Evolutionary conservation across 179 eudicot species (phyloP), one percentile per base, ranked within the genome.

Genomic region (Gypsophila paniculata): DNA sequence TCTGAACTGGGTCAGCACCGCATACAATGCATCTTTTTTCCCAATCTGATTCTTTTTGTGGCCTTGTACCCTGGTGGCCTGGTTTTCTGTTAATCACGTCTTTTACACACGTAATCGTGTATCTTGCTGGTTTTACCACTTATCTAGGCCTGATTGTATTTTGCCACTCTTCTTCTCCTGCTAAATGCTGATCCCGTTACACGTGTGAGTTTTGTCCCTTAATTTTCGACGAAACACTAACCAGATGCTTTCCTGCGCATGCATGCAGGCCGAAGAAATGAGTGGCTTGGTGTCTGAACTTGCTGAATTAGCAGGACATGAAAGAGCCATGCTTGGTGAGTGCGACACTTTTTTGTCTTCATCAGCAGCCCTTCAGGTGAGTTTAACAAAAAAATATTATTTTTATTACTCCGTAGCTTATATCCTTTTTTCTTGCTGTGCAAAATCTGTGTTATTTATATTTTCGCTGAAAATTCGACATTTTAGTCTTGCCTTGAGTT

Each of bases 251-350:
- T 51, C 38, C 54, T 75, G 62, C 36, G 70, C 39, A 61, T 74
- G 62, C 17, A 48, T 78, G 68, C 78, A 94, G 97, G 89, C 83
- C 68, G 97, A 91, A 81, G 92, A 82, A 57, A 82, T 76, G 77
- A 85, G 85, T 82, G 73, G 79, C 73, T 83, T 89, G 82, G 88
- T 88, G 68, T 84, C 89, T 29, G 96, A 91, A 82, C 85, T 91
- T 71, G 89, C 97, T 79, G 89, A 82, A 67, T 63, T 86, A 69
- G 86, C 91, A 71, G 87, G 88, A 57, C 86, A 80, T 66, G 94
- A 87, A 76, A 89, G 85, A 82, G 91, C 92, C 79, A 81, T 85
- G 93, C 87, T 91, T 73, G 83, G 83, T 74, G 94, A 87, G 77
- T 89, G 97, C 75, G 94, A 87, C 58, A 78, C 86, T 77, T 73